Evolutionary conservation across 352 stramenopile genomes (phyloP), one percentile per base, ranked within the genome.

Genomic region (Pelagophyceae sp.): DNA sequence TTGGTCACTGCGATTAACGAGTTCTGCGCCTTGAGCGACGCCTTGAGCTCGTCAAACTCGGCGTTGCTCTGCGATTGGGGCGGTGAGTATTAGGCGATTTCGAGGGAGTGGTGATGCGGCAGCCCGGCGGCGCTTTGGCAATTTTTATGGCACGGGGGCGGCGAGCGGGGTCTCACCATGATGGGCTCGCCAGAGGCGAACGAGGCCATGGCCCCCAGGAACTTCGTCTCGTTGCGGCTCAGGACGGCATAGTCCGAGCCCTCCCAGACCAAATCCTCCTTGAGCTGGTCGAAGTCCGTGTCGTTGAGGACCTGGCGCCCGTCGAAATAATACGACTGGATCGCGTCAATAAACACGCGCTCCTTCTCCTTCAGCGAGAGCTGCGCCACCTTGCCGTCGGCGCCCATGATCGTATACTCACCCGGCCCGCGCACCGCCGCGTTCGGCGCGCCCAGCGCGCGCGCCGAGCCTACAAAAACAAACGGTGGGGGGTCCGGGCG

Each of bases 241-340:
- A 93, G 82, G 38, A 87, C 82, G 33, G 90, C 87, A 38, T 92
- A 71, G 15, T 72, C 32, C 6, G 83, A 88, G 51, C 88, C 89
- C 78, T 89, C 90, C 89, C 89, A 93, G 38, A 81, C 78, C 25
- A 93, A 84, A 81, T 93, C 89, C 79, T 92, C 89, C 80, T 92
- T 91, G n/a, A 93, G 82, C 61, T 86, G 79, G 83, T 93, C 88
- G 78, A 93, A 93, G 67, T 93, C 85, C 38, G 83, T 81, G 77
- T 93, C 87, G 31, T 80, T 79, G 33, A 93, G 83, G 11, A 91
- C 40, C 81, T 91, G 83, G 40, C 86, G 76, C 67, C 86, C 86
- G 79, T 65, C 88, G 71, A 86, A 84, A 78, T 93, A 92, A 81
- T 91, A 93, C 29, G 84, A 88, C 80, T 86, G 58, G 81, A 93